Base-by-base conservation (phyloP, 495 filamentous ascomycete species). In the Friedmanniomyces simplex region DNA sequence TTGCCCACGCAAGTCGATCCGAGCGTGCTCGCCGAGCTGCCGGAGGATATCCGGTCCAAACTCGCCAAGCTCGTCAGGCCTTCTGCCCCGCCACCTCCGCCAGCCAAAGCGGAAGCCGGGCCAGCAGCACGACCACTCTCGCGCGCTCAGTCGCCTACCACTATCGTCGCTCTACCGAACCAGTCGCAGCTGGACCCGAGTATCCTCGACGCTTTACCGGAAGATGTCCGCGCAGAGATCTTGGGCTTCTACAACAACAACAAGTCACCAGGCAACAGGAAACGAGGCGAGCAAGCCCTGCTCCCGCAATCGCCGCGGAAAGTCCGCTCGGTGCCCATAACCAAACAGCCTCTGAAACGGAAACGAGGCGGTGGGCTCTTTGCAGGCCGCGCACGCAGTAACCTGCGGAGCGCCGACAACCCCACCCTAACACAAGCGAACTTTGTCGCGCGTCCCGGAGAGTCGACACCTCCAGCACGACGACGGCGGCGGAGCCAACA, bases 211-310 rank as follows among this genome's bases (percentile, higher is more conserved):
- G 86, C 87, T 1, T 74, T 96, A 6, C 90, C 90, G 0, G 83
- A 85, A 43, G 88, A 93, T 57, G 80, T 96, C 61, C 84, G 89
- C 56, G 81, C 83, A 20, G 90, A 96, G 66, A 74, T 95, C 10
- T 71, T 91, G 7, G 79, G 77, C 3, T 84, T 83, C 50, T 93
- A 95, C 67, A 66, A 10, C 28, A 66, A 10, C 28, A 32, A 69
- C 11, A 50, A 41, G 16, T 21, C n/a, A 2, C 43, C 54, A 10
- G 48, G 49, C 34, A 61, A 54, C 16, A 60, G 66, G 24, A 54
- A 67, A 42, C 49, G 58, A 41, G 57, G 47, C 25, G 63, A 61
- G 4, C 81, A 76, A 62, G 70, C 67, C 24, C 52, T 74, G 0
- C 76, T 76, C 8, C 80, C 75, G 0, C 82, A 81, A 65, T 82